Evolutionary conservation across 345 rosid species (phyloP).

Genomic region (Syzygium grande): DNA sequence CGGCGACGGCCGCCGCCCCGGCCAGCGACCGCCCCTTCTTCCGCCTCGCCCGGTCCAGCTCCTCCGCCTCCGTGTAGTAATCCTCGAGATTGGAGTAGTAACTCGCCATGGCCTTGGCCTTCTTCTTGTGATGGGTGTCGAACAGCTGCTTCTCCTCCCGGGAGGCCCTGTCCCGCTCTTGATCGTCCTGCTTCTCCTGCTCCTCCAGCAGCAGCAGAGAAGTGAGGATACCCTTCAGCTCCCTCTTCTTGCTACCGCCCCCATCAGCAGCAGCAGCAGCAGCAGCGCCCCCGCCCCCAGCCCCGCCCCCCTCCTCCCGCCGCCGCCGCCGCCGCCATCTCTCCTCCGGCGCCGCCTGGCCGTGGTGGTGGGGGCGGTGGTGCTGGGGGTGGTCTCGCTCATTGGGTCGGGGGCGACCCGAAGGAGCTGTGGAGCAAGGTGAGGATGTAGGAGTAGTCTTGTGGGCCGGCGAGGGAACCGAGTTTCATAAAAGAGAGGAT

Average conservation of each 20-base stretch:
- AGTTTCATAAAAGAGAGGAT: slow-evolving; percentile 8
- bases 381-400: slow-evolving; percentile 5
- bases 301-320: background rate
- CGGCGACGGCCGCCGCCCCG: slow-evolving; percentile 14
- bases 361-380: background rate
- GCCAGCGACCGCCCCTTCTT: slow-evolving; percentile 51
- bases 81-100: slow-evolving; percentile 23
- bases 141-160: slow-evolving; percentile 29
- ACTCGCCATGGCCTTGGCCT: slow-evolving; percentile 17
- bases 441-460: background rate
- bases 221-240: slow-evolving; percentile 15
- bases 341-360: background rate
- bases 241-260: slow-evolving; percentile 3
- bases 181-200: slow-evolving; percentile 35
- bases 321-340: background rate
- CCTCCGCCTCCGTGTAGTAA: slow-evolving; percentile 32
- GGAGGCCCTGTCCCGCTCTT: slow-evolving; percentile 25
- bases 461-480: background rate
- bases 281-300: background rate
- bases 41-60: slow-evolving; percentile 25
- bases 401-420: background rate
- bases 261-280: background rate
- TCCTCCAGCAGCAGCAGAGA: slow-evolving; percentile 16
- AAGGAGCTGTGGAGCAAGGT: background rate
- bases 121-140: slow-evolving; percentile 32